phyloP scores from a whole-genome alignment of 768 basidiomycete species.

The Boletus pseudopeckii region DNA sequence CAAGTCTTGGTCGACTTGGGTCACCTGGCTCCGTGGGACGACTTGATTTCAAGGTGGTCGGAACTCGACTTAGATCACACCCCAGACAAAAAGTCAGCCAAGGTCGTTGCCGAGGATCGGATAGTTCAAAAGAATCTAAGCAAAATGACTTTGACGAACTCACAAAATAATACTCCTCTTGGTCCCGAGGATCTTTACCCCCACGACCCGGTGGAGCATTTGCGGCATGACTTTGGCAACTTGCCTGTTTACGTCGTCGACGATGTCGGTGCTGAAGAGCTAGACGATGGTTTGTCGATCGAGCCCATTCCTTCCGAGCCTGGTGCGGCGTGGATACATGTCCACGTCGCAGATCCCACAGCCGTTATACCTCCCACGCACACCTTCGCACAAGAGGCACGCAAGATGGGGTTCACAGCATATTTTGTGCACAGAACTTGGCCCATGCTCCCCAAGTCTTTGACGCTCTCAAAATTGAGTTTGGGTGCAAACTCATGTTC shows the following conservation, averaged over 20 bases:
- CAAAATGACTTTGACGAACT: conserved; percentile 1
- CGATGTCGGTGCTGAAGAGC: conserved; percentile 70
- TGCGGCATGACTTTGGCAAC: conserved; percentile 85
- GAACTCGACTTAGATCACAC: conserved; percentile 29
- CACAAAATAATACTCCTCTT: conserved; percentile 33
- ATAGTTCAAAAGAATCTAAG: conserved; percentile 20
- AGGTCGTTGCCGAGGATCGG: conserved; percentile 31
- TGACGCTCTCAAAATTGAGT: conserved; percentile 51
- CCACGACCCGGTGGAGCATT: conserved; percentile 58
- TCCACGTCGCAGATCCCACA: conserved; percentile 93
- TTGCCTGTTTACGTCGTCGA: conserved; percentile 86
- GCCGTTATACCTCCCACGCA: conserved; percentile 71
- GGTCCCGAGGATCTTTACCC: conserved; percentile 65
- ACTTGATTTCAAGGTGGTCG: conserved; percentile 44
- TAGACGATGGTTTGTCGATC: conserved; percentile 92
- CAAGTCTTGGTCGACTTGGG: conserved; percentile 68
- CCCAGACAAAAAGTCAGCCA: conserved; percentile 28
- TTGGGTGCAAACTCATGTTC: conserved; percentile 36
- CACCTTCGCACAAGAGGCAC: conserved; percentile 55
- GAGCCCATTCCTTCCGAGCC: conserved; percentile 62
- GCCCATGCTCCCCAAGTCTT: conserved; percentile 67
- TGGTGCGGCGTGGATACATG: conserved; percentile 73
- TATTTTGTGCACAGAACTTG: conserved; percentile 66
- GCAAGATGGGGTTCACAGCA: conserved; percentile 43
- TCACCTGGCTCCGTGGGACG: conserved; percentile 78